Evolutionary conservation across 78 protist genomes (phyloP), one percentile per base, ranked within the genome.

Genomic region (Isochrysis galbana): DNA sequence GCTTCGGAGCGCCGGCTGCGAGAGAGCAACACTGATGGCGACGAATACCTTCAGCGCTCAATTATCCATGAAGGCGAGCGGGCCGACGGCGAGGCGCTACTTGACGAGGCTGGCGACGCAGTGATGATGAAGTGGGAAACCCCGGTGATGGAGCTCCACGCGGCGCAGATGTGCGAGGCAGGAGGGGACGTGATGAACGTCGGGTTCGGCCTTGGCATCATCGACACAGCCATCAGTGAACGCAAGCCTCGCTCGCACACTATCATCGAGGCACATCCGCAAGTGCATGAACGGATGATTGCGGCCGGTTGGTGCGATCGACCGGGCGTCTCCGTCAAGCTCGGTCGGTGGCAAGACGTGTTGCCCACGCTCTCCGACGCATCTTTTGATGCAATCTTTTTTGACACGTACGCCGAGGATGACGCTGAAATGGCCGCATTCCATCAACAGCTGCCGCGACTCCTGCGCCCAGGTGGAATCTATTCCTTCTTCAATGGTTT

Each of bases 121-220:
- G 94, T 92, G 41, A 92, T 92, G 94, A 92, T 92, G 94, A 36
- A 39, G 89, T 92, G 91, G 89, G 94, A 74, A 84, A 14, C 29
- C 38, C 91, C 94, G 0, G 55, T 92, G 47, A 92, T 92, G 94
- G 89, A 77, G 34, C 54, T 45, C 41, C 94, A 92, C 48, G 94
- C 94, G 1, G 83, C 34, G 36, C 67, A 17, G 32, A 29, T 92
- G 39, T 92, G 94, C 91, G 47, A 41, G 32, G 11, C 82, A 0
- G 87, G 46, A 1, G 89, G 69, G 34, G 87, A 92, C 39, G 90
- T 92, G 41, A 72, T 88, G 29, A 92, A 92, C 32, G 89, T 92
- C 5, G 94, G 94, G 70, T 88, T 88, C 44, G 94, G 94, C 4
- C 21, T 92, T 36, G 94, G 94, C 14, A 70, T 92, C 51, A 44